These are phyloP conservation scores for Guadua angustifolia DNA, from an alignment of 176 grass and related monocot species.

Conservation along the genomic window DNA sequence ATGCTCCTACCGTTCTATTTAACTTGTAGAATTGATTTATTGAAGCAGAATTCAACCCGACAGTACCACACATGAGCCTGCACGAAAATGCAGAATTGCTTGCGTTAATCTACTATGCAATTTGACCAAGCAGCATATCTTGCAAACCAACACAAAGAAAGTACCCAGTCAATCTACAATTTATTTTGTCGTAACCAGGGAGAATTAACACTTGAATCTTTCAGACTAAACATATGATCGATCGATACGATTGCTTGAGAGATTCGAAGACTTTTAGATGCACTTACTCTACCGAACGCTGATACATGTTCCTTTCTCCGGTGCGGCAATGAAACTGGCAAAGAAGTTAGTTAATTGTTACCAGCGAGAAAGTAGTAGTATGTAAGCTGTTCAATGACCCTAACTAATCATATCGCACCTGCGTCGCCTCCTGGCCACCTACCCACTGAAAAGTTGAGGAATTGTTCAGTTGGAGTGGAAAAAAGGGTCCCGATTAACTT, in stretches of 20 bases:
- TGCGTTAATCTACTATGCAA: not conserved
- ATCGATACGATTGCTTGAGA: not conserved
- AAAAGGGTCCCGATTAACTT: constrained; percentile 11
- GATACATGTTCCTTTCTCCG: not conserved
- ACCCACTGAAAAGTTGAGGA: constrained; percentile 37
- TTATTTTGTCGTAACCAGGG: not conserved
- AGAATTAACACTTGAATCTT: not conserved
- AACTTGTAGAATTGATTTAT: not conserved
- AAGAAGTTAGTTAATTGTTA: constrained; percentile 31
- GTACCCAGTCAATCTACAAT: not conserved
- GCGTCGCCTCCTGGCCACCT: constrained; percentile 54
- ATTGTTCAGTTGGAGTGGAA: constrained; percentile 47
- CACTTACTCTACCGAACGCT: not conserved
- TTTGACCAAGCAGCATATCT: not conserved
- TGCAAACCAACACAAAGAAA: not conserved
- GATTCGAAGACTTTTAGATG: not conserved
- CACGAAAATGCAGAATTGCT: not conserved
- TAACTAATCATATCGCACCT: constrained; percentile 45
- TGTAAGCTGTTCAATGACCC: not conserved
- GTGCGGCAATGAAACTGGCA: not conserved
- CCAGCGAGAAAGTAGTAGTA: not conserved
- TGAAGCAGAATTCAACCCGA: not conserved
- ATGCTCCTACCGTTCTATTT: not conserved
- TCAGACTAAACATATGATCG: not conserved
- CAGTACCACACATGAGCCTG: not conserved